Evolutionary conservation across 345 rosid species (phyloP), one percentile per base, ranked within the genome.

Genomic region (Pistacia atlantica): DNA sequence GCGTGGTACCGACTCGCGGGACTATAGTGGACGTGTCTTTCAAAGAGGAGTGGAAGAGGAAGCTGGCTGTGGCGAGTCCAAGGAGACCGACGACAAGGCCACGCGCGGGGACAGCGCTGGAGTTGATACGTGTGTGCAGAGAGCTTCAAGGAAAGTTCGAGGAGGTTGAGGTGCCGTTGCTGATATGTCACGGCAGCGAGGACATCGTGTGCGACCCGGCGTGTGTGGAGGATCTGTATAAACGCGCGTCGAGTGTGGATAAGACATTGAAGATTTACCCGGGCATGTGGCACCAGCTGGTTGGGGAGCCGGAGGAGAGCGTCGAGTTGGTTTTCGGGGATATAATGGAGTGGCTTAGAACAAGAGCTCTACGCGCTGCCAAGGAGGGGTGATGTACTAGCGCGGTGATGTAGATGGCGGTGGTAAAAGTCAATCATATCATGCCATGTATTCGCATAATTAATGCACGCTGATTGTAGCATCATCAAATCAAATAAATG

Each of bases 1-100:
- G 90, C 17, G 95, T 96, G n/a, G 80, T 93, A 0, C 97, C 97
- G 0, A 93, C 99, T n/a, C 99, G 97, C 5, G 94, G 98, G 4
- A 73, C 97, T 0, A 63, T 96, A 5, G 89, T 93, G 4, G 84
- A 84, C 0, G 71, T 89, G 25, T 93, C 98, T 9, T 92, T 92
- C 80, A 96, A 91, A 78, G 98, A 84, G 81, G 89, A 80, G 13
- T 86, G 95, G 98, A 93, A 93, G 89, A 84, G 92, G 73, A 91
- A 75, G 75, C 85, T 93, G 52, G 98, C 95, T 2, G 5, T 82
- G 31, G 77, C 94, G 18, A 89, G 92, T 76, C 98, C 98, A 9
- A 83, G 82, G 79, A 85, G 97, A 81, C 65, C 86, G 20, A 77
- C 79, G 13, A 86, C 83, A 18, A 71, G 88, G 74, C 98, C 97